phyloP scores from a whole-genome alignment of 768 basidiomycete genomes.

The Auriculariales sp. region DNA sequence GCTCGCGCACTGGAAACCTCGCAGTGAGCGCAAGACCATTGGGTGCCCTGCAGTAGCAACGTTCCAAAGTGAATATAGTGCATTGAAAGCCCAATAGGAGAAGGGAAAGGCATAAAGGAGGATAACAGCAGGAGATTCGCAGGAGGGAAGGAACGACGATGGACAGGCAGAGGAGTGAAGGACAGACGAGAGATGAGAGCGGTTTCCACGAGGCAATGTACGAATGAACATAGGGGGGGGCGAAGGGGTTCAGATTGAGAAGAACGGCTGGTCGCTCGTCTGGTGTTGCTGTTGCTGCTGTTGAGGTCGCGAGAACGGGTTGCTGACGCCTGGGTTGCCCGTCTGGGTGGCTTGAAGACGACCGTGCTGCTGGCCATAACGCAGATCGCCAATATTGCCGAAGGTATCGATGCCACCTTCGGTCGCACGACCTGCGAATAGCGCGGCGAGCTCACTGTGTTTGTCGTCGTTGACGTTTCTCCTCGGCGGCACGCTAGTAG shows the following conservation, averaged over 20 bases:
- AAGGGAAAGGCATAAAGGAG: too few relatives aligned
- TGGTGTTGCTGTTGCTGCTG: slow-evolving; percentile 35
- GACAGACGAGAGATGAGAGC: too few relatives aligned
- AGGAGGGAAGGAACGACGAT: too few relatives aligned
- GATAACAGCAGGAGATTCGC: too few relatives aligned
- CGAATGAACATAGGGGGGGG: too few relatives aligned
- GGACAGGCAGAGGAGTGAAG: too few relatives aligned
- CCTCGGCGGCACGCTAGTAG: slow-evolving; percentile 19
- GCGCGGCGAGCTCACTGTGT: slow-evolving; percentile 55
- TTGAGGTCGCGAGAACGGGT: slow-evolving; percentile 52
- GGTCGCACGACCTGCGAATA: slow-evolving; percentile 61
- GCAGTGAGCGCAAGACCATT: too few relatives aligned
- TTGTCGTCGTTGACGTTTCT: slow-evolving; percentile 43
- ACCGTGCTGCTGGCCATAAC: slow-evolving; percentile 42
- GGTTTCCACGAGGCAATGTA: too few relatives aligned
- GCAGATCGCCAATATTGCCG: slow-evolving; percentile 70
- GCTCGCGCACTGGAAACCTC: too few relatives aligned
- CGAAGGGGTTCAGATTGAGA: slow-evolving; percentile 73
- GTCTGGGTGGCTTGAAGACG: slow-evolving; percentile 23
- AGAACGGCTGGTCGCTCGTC: slow-evolving; percentile 60
- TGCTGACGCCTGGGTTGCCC: slow-evolving; percentile 31
- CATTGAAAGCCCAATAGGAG: too few relatives aligned
- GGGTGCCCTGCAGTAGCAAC: too few relatives aligned
- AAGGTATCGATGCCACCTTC: slow-evolving; percentile 95
- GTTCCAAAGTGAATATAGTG: too few relatives aligned